Evolutionary conservation across 2,329 filamentous ascomycete genomes (phyloP), one percentile per base, ranked within the genome.

Genomic region (Onygenales sp.): DNA sequence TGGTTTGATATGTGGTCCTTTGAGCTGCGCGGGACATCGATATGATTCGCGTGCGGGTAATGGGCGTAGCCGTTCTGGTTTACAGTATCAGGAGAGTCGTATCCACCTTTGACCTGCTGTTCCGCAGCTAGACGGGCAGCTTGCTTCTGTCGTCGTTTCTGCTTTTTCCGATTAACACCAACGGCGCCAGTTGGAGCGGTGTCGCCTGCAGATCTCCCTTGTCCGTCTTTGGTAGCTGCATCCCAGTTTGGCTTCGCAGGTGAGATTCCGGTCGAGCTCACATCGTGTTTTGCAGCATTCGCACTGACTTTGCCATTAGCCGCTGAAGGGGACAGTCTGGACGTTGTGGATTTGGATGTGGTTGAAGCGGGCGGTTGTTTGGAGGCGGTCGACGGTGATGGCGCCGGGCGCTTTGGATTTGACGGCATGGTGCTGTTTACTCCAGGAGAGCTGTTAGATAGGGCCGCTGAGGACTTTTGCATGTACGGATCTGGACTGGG

Each of bases 81-180:
- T 33, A 58, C 55, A 13, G 53, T 48, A 48, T 64, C 61, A 32
- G 54, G 36, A 14, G 60, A 56, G 34, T 55, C 51, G 52, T 65
- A 61, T 40, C 62, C 61, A 54, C 65, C 68, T 34, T 63, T 58
- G 6, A 63, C 65, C 57, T 74, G 71, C 59, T 74, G 74, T 34
- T 77, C 77, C 44, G 78, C 82, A 33, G 81, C 81, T 65, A 85
- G 82, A 56, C 85, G 85, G 34, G 88, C 86, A 36, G 86, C 87
- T 71, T 82, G 77, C 69, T 96, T 96, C 66, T 88, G 86, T 60
- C 91, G 82, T 61, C 91, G 83, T 77, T 95, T 96, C 70, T 93
- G 87, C 77, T 96, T 97, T 78, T 96, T 96, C 66, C 88, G 84
- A 72, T 95, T 96, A 50, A 91, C 85, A 40, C 34, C 50, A 47